phyloP scores from a whole-genome alignment of 441 rosid species.

The Sinapis alba region DNA sequence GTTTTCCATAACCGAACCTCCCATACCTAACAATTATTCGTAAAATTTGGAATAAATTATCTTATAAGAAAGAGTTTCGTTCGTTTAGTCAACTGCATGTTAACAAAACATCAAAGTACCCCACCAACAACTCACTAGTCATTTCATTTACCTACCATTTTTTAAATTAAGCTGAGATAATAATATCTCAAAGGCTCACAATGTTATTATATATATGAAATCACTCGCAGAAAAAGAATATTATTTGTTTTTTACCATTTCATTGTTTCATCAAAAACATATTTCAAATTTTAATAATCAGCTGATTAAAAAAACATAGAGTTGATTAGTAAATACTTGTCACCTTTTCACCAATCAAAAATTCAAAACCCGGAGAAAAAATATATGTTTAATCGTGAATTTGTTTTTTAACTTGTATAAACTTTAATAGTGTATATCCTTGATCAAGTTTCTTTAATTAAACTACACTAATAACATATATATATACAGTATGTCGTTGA shows the following conservation, averaged over 20 bases:
- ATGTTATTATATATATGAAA: not conserved
- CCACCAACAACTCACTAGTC: not conserved
- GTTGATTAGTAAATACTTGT: not conserved
- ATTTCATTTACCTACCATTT: not conserved
- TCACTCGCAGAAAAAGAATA: not conserved
- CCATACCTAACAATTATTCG: conserved; percentile 35
- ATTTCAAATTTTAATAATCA: not conserved
- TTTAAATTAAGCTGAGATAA: not conserved
- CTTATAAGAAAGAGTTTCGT: not conserved
- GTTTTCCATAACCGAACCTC: conserved; percentile 43
- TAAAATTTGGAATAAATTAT: not conserved
- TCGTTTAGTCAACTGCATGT: conserved; percentile 15
- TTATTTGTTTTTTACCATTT: not conserved
- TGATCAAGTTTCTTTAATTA: not conserved
- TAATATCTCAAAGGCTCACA: not conserved
- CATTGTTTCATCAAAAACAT: not conserved
- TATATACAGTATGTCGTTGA: not conserved
- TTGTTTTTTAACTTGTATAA: not conserved
- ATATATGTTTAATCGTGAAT: not conserved
- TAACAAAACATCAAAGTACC: not conserved
- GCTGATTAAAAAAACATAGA: not conserved
- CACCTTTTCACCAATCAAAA: not conserved
- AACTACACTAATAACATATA: not conserved
- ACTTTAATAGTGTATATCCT: not conserved
- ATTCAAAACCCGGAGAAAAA: not conserved